Percentiles rank a stretch among this genome's conserved stretches.
Conservation (phyloP, 441 rosid species). For the Rhodomyrtus psidioides region DNA sequence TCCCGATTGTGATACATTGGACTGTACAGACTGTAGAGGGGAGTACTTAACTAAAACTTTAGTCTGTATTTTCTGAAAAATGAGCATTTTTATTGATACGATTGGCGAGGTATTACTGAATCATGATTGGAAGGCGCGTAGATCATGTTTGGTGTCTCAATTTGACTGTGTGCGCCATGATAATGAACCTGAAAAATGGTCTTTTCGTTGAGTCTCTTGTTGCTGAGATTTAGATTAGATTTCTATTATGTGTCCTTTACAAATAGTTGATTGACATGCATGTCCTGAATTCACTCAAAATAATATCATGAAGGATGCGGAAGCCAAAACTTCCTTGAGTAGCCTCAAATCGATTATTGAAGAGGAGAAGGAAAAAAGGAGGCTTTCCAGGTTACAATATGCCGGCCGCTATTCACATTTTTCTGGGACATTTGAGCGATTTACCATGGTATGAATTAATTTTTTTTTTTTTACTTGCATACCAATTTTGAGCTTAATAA, state of each 20-base stretch:
- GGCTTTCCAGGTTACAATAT: conserved; percentile 42
- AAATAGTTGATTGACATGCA: neutral
- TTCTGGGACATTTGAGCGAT: conserved; percentile 82
- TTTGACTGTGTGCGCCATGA: neutral
- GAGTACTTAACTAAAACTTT: neutral
- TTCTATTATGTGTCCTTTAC: neutral
- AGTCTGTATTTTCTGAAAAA: neutral
- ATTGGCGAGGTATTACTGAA: neutral
- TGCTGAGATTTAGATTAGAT: neutral
- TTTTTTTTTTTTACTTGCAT: neutral
- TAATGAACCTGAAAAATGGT: neutral
- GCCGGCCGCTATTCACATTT: conserved; percentile 68
- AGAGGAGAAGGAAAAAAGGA: conserved; percentile 63
- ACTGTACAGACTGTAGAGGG: neutral
- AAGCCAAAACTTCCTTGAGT: conserved; percentile 39
- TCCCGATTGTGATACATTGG: neutral
- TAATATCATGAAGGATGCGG: conserved; percentile 29
- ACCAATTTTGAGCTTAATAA: neutral
- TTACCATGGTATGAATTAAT: conserved; percentile 52
- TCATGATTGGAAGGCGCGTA: neutral
- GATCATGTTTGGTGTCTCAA: neutral
- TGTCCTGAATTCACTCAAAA: neutral
- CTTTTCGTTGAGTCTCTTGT: neutral
- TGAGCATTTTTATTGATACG: neutral
- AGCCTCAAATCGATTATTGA: conserved; percentile 71